Evolutionary conservation across 163 green algal genomes (phyloP), one percentile per base, ranked within the genome.

Genomic region (Volvox carteri): DNA sequence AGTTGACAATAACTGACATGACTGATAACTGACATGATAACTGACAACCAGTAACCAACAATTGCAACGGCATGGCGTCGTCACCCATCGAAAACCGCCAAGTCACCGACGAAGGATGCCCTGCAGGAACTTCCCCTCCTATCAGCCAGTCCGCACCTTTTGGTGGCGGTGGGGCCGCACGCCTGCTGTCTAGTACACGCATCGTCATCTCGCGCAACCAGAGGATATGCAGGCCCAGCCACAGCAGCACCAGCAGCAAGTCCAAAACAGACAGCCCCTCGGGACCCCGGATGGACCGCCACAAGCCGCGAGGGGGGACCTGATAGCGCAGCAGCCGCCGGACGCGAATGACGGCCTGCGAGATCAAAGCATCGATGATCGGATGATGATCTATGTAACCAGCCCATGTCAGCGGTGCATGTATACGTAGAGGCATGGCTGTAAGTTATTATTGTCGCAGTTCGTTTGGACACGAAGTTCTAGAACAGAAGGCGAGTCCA

Each of bases 181-280:
- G 46, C 14, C 81, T 41, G 65, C 58, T 80, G 48, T 88, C 81
- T 1, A 88, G 11, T 0, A 42, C 11, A 0, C 67, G 65, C 67
- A 80, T 80, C 8, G 48, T 88, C 48, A 80, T 88, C 67, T 88
- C 81, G 23, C 56, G 37, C 67, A 88, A 58, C 81, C 81, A 88
- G 65, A 88, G 33, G 35, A 58, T 30, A 67, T 88, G 81, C 30
- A 88, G 73, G 1, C 33, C 81, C 0, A 80, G 1, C 81, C 81
- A 88, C 44, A 88, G 33, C 23, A 88, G 81, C 42, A 88, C 50
- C 16, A 88, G 35, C 0, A 88, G 12, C 33, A 88, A 35, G 35
- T 88, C 81, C 81, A 81, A 65, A 12, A 88, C 0, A 0, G 48
- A 48, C 33, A 88, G 67, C 23, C 67, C 67, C 28, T n/a, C 44